Percentiles rank a stretch among this genome's conserved stretches.
These are phyloP conservation scores for Coffea eugenioides DNA, from an alignment of 257 asterid genomes.

Conservation along the genomic window DNA sequence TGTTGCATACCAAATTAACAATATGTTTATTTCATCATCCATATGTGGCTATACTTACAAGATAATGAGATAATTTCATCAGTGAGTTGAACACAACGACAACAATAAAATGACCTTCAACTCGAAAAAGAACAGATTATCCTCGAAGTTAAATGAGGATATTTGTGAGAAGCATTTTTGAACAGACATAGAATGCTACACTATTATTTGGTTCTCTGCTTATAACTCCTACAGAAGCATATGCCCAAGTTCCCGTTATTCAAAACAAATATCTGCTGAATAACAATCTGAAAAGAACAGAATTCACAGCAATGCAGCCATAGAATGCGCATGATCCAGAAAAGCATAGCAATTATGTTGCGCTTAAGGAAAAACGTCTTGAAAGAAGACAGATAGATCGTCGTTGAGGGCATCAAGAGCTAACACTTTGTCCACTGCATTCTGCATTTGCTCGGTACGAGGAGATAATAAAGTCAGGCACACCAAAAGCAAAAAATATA, in stretches of 20 bases:
- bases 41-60: neutral
- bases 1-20: neutral
- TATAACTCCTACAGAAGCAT: neutral
- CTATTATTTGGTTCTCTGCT: too few relatives aligned
- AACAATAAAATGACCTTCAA: neutral
- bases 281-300: neutral
- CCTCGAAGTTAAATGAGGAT: neutral
- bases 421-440: constrained; percentile 68
- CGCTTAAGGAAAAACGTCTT: constrained; percentile 47
- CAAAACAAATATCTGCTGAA: neutral
- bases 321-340: neutral
- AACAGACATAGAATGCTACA: too few relatives aligned
- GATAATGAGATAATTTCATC: neutral
- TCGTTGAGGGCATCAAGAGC: constrained; percentile 65
- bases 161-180: too few relatives aligned
- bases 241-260: neutral
- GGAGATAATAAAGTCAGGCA: neutral
- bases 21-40: neutral
- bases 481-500: neutral
- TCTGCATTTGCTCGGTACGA: constrained; percentile 46
- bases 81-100: neutral
- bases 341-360: neutral
- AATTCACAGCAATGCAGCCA: neutral
- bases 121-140: neutral
- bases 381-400: constrained; percentile 58